Conservation (phyloP, 2,329 filamentous ascomycete genomes). For the Pestalotiopsis sp. region DNA sequence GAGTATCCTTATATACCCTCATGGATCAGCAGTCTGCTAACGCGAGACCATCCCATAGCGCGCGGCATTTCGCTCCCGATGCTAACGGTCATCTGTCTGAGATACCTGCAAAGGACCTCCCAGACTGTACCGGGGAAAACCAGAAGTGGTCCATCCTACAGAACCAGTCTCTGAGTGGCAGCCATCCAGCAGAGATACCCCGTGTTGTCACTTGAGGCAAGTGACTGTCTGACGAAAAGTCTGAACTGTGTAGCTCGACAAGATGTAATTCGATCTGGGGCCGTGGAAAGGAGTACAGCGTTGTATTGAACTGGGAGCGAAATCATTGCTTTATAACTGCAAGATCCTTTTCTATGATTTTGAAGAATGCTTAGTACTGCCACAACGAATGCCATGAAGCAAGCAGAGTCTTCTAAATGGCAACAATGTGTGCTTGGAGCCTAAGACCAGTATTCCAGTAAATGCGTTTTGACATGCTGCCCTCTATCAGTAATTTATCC, state of each 20-base stretch:
- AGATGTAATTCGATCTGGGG: not conserved
- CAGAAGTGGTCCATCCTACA: conserved; percentile 18
- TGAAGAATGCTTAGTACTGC: too few species aligned
- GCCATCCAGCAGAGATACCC: not conserved
- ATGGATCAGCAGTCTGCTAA: not conserved
- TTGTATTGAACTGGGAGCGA: too few species aligned
- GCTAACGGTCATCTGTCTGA: conserved; percentile 18
- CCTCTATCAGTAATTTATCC: not conserved
- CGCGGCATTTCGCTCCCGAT: conserved; percentile 29
- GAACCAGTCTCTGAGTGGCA: not conserved
- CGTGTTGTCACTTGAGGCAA: not conserved
- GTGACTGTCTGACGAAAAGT: not conserved
- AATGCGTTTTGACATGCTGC: not conserved
- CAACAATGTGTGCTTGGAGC: not conserved
- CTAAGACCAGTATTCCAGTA: not conserved
- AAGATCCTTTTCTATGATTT: too few species aligned
- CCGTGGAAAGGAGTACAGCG: not conserved
- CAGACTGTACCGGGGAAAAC: conserved; percentile 16
- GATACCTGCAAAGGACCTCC: conserved; percentile 20
- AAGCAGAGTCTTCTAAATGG: too few species aligned
- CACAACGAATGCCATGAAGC: too few species aligned
- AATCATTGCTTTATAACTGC: too few species aligned
- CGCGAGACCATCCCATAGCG: not conserved
- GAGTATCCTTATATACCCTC: not conserved
- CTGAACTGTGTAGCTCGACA: too few species aligned